Base-by-base conservation (phyloP, 2,329 filamentous ascomycete species). In the Fusarium euwallaceae region DNA sequence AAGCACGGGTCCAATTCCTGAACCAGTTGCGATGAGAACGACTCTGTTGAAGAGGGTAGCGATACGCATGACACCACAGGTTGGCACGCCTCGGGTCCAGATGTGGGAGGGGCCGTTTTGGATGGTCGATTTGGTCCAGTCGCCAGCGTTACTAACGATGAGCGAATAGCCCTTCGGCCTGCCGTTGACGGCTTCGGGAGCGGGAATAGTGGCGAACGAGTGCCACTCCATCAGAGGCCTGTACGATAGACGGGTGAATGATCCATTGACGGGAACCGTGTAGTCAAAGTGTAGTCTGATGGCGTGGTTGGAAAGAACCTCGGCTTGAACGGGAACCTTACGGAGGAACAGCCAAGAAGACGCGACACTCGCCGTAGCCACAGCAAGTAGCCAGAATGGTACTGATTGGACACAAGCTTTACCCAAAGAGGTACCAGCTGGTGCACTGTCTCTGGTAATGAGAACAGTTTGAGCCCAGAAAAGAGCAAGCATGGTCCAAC, bases 301-400 rank as follows among this genome's bases (percentile, higher is more conserved):
- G 17, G 93, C 94, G 82, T 95, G 94, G n/a, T 88, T 81, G 0
- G 94, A 96, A 9, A 97, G 89, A 3, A 87, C 84, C 78, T 94
- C 91, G 4, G 92, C 86, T n/a, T 88, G 84, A 66, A 95, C 92
- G 2, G 85, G 84, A 53, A 94, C 91, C 73, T 90, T 91, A 61
- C 93, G 90, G 24, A 96, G 89, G 66, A 90, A 88, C 2, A 92
- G 80, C 94, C 94, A 97, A 1, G 94, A 93, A 51, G 92, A 90
- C 43, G 92, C 85, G 69, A 95, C 87, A 73, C 92, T 88, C 27
- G 87, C 76, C 1, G 93, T 94, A 17, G 91, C 91, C 29, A 89
- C 80, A 22, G 89, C 77, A 7, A 96, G 85, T 74, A 93, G 88
- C 92, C 93, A 96, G 81, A 96, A 84, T 0, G 83, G 79, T 0